phyloP scores from a whole-genome alignment of 2,329 filamentous ascomycete species.

The Cyphellophora attinorum region DNA sequence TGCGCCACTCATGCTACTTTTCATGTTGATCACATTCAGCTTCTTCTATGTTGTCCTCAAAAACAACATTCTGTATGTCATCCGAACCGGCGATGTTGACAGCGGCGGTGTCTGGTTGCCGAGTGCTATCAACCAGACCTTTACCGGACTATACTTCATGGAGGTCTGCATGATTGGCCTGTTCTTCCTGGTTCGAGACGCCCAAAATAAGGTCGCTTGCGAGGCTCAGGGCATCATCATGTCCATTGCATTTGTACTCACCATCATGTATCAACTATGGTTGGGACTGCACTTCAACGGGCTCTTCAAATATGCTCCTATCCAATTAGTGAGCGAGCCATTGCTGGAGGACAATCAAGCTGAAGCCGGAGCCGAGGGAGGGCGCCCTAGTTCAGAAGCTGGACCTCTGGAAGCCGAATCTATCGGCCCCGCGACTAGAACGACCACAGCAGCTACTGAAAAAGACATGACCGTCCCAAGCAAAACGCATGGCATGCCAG shows the following conservation, averaged over 20 bases:
- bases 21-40: slow-evolving; percentile 10
- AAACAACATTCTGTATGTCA: slow-evolving; percentile 11
- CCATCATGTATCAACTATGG: slow-evolving; percentile 10
- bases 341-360: slow-evolving; percentile 5
- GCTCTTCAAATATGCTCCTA: slow-evolving; percentile 11
- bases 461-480: background rate
- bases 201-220: slow-evolving; percentile 6
- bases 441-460: slow-evolving; percentile 2
- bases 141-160: slow-evolving; percentile 12
- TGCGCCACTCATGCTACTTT: slow-evolving; percentile 9
- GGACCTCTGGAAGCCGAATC: too few species aligned
- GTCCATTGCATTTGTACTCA: slow-evolving; percentile 7
- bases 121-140: slow-evolving; percentile 11
- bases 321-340: slow-evolving; percentile 9
- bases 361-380: too few species aligned
- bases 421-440: too few species aligned
- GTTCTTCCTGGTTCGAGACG: slow-evolving; percentile 11
- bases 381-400: too few species aligned
- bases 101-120: slow-evolving; percentile 10
- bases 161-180: slow-evolving; percentile 11
- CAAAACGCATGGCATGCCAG: too few species aligned
- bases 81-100: slow-evolving; percentile 9
- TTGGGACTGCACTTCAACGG: slow-evolving; percentile 9
- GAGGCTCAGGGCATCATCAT: slow-evolving; percentile 12
- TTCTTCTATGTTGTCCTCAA: slow-evolving; percentile 12